Evolutionary conservation across 2,329 filamentous ascomycete species (phyloP).

Genomic region (Helicocarpus griseus): DNA sequence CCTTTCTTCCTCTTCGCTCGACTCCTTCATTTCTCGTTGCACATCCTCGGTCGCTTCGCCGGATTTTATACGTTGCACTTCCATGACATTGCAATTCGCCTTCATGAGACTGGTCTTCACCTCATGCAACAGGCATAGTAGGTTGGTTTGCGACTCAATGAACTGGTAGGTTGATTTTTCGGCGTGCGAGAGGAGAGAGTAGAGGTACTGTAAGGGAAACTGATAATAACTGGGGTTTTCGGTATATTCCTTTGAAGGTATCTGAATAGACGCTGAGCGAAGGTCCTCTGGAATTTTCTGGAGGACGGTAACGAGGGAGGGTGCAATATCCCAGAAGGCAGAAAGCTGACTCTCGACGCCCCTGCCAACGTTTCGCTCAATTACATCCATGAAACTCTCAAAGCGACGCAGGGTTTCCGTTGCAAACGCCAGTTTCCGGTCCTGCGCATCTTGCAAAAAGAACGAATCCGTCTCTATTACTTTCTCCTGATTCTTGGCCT

Average conservation of each 20-base stretch:
- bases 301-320: conserved; percentile 64
- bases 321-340: conserved; percentile 97
- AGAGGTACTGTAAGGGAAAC: conserved; percentile 84
- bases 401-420: conserved; percentile 63
- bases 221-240: conserved; percentile 76
- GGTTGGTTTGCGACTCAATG: conserved; percentile 87
- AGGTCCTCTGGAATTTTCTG: conserved; percentile 61
- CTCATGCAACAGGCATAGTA: conserved; percentile 82
- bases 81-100: conserved; percentile 57
- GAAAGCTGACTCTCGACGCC: conserved; percentile 87
- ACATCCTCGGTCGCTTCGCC: conserved; percentile 35
- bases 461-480: conserved; percentile 68
- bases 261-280: conserved; percentile 58
- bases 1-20: conserved; percentile 57
- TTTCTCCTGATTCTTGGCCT: conserved; percentile 65
- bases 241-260: conserved; percentile 67
- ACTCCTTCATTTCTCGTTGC: conserved; percentile 43
- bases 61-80: conserved; percentile 50
- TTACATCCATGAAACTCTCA: conserved; percentile 64
- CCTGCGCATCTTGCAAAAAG: conserved; percentile 67
- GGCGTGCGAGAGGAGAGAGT: conserved; percentile 71
- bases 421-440: conserved; percentile 61
- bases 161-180: conserved; percentile 94
- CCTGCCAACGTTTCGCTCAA: conserved; percentile 75
- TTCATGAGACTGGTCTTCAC: conserved; percentile 70